Conservation (phyloP, 129 eudicot genomes). For the Artemisia argyi region DNA sequence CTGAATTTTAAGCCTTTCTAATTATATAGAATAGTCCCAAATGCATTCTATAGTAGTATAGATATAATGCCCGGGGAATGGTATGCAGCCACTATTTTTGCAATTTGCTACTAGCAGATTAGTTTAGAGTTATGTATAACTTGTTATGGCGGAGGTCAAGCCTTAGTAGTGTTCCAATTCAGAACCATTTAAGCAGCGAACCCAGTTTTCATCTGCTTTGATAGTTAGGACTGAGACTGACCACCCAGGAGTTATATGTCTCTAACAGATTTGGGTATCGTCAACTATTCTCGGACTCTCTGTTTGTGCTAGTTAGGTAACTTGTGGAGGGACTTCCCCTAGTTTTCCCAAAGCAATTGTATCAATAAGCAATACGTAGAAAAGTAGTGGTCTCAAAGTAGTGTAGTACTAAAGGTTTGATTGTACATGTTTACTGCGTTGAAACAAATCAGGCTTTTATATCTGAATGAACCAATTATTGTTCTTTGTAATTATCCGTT, state of each 20-base stretch:
- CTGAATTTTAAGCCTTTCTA: no score
- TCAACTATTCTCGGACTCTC: background rate
- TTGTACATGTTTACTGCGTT: background rate
- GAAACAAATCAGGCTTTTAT: no score
- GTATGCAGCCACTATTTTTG: conserved; percentile 7
- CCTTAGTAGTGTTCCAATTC: background rate
- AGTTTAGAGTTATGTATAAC: no score
- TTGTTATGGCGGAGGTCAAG: no score
- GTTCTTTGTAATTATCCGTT: no score
- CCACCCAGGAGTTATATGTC: background rate
- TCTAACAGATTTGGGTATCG: background rate
- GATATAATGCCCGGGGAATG: background rate
- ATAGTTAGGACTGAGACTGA: background rate
- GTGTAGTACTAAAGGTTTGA: background rate
- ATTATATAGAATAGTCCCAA: no score
- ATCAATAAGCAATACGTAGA: background rate
- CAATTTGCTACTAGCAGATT: background rate
- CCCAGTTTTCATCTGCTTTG: background rate
- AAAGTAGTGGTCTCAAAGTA: background rate
- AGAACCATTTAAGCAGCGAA: background rate
- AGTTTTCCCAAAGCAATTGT: background rate
- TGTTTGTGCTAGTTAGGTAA: background rate
- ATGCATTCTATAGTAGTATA: no score
- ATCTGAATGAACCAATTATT: no score
- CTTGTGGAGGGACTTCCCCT: background rate